Evolutionary conservation across 208 protist species (phyloP), one percentile per base, ranked within the genome.

Genomic region (Acanthamoeba healyi): DNA sequence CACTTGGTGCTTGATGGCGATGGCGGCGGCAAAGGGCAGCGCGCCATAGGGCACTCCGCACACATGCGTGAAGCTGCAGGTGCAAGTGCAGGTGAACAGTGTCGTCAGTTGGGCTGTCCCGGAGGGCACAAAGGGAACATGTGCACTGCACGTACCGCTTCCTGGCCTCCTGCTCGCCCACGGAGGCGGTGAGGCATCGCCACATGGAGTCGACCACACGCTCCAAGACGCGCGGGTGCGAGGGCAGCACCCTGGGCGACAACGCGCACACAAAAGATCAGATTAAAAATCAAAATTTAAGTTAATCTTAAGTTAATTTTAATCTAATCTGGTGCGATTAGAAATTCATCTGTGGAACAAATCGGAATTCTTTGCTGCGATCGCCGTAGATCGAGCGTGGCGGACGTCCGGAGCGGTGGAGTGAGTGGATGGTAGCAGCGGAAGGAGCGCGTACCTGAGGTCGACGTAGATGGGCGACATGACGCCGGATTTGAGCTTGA

Each of bases 391-490:
- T n/a, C n/a, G n/a, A n/a, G n/a, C n/a, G n/a, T n/a, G n/a, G n/a
- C n/a, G n/a, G n/a, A n/a, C n/a, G n/a, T n/a, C n/a, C n/a, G n/a
- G n/a, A n/a, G n/a, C n/a, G n/a, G n/a, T n/a, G n/a, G n/a, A n/a
- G n/a, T 10, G 63, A 12, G 34, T 79, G 67, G 98, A 96, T 65
- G 98, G 97, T 26, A n/a, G 38, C 82, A 32, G 98, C 98, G 95
- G 97, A 98, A 97, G 98, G 34, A 98, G 97, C 32, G 98, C 96
- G 36, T 98, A 97, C 77, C 98, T 97, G 12, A 99, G 97, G 95
- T 99, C 98, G 17, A 99, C 97, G 96, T 99, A 99, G 87, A 99
- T 98, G 36, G 98, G 98, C 49, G 98, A 99, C 42, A 94, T 98
- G 65, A 99, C 98, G 54, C 98, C 98, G 19, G 97, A 98, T 95